Evolutionary conservation across 2,329 filamentous ascomycete genomes (phyloP), one percentile per base, ranked within the genome.

Genomic region (Phymatotrichopsis omnivora): DNA sequence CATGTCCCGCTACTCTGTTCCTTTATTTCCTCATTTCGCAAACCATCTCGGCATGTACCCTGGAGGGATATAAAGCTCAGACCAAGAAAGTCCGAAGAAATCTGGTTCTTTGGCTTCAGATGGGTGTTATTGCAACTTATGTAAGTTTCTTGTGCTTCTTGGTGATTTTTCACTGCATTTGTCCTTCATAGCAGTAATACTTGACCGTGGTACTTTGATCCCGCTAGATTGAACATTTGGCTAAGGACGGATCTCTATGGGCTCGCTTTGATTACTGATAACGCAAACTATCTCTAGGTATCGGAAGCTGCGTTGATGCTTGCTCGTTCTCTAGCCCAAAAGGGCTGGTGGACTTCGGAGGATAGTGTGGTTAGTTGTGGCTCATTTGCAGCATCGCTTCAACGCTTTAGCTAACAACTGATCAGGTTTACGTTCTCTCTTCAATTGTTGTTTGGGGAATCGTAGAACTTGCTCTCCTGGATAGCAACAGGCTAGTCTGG

Each of bases 401-500:
- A n/a, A 24, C 12, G 22, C 35, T 29, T 39, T 27, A 17, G 35
- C 39, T 23, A 48, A 40, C 23, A 4, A 24, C 41, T 38, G 10
- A 14, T 35, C 31, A 69, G 67, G 58, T 83, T 42, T 74, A 76
- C 42, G 64, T 73, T 28, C 63, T 82, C 20, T 73, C 77, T 1
- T 80, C 75, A 43, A 67, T 77, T 34, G 62, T 83, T 22, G 67
- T 76, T n/a, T 84, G 79, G 61, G 71, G 74, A 3, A 69, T 78
- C 11, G 68, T 80, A 54, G 64, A 76, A 47, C 67, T 72, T 30
- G 68, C 68, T 16, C 66, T 82, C 11, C 63, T 67, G 2, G 71
- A 75, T 41, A 64, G 66, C 14, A 59, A 66, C 23, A 65, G 68
- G 40, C 67, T 70, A 2, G 67, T 75, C 7, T 79, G 76, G 69